Conservation (phyloP, 2,329 filamentous ascomycete species). For the Exophiala alcalophila region DNA sequence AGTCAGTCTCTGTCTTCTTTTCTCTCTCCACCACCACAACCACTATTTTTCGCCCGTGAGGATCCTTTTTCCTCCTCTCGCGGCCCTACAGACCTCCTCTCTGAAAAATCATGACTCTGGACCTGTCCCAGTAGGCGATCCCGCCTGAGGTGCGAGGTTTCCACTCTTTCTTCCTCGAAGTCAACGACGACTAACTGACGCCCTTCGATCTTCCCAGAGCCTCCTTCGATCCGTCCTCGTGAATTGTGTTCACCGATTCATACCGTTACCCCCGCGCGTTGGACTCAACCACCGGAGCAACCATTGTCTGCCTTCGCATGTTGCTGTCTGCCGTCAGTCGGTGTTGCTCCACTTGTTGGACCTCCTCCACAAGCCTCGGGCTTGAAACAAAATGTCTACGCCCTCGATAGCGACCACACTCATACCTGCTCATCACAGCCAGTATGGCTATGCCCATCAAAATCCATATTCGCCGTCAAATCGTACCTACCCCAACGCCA, state of each 20-base stretch:
- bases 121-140: conserved; percentile 12
- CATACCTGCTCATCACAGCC: conserved; percentile 65
- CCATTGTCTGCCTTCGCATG: conserved; percentile 16
- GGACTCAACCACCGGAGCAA: neutral
- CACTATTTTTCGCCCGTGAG: conserved; percentile 10
- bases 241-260: neutral
- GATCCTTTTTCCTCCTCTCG: neutral
- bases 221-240: conserved; percentile 3
- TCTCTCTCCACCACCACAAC: conserved; percentile 2
- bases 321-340: conserved; percentile 16
- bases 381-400: conserved; percentile 64
- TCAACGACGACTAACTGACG: conserved; percentile 9
- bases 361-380: conserved; percentile 16
- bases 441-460: conserved; percentile 60
- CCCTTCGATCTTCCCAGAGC: neutral
- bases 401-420: conserved; percentile 74
- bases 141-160: conserved; percentile 18
- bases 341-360: conserved; percentile 24
- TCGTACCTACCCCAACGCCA: conserved; percentile 49
- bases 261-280: conserved; percentile 1
- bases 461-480: conserved; percentile 54
- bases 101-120: conserved; percentile 7
- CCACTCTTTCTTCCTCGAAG: conserved; percentile 23
- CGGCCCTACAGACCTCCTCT: conserved; percentile 2
- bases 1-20: conserved; percentile 6